These are phyloP conservation scores for Ophiostoma triangulosporum DNA, from an alignment of 2,329 filamentous ascomycete genomes.

Conservation along the genomic window DNA sequence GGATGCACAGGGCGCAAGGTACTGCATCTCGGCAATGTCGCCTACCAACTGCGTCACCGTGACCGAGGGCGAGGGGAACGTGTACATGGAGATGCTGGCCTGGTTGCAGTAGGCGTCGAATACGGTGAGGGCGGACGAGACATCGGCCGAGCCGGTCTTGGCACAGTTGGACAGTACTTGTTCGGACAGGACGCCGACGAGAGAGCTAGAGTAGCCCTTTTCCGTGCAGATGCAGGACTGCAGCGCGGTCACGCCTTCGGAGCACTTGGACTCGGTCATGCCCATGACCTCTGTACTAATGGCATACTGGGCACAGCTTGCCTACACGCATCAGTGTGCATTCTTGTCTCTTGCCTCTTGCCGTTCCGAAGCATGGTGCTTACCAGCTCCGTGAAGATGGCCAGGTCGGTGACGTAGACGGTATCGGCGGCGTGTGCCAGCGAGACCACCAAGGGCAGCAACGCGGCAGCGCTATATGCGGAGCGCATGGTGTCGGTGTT, in stretches of 20 bases:
- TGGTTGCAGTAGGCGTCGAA: conserved; percentile 37
- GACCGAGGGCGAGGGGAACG: conserved; percentile 30
- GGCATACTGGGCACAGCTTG: conserved; percentile 35
- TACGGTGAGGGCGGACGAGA: conserved; percentile 32
- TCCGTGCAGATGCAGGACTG: conserved; percentile 41
- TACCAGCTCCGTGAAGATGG: conserved; percentile 29
- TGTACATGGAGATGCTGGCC: conserved; percentile 19
- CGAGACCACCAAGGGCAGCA: conserved; percentile 7
- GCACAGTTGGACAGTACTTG: conserved; percentile 32
- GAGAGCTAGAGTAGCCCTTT: conserved; percentile 25
- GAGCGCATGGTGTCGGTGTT: neutral
- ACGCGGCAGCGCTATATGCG: conserved; percentile 1
- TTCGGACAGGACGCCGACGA: conserved; percentile 26
- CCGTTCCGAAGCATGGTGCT: conserved; percentile 1
- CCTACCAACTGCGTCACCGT: conserved; percentile 35
- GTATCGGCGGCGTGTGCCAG: conserved; percentile 13
- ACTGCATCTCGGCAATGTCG: conserved; percentile 30
- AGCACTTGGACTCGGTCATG: conserved; percentile 31
- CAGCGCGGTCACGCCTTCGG: conserved; percentile 28
- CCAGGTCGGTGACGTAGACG: conserved; percentile 32
- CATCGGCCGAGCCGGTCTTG: conserved; percentile 32
- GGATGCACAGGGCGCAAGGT: conserved; percentile 31
- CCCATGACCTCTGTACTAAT: conserved; percentile 29
- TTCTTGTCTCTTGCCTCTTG: neutral
- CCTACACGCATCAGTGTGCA: conserved; percentile 20